Percentiles rank a stretch among this genome's conserved stretches.
Conservation (phyloP, 2,329 filamentous ascomycete genomes). For the Fusarium oligoseptatum region DNA sequence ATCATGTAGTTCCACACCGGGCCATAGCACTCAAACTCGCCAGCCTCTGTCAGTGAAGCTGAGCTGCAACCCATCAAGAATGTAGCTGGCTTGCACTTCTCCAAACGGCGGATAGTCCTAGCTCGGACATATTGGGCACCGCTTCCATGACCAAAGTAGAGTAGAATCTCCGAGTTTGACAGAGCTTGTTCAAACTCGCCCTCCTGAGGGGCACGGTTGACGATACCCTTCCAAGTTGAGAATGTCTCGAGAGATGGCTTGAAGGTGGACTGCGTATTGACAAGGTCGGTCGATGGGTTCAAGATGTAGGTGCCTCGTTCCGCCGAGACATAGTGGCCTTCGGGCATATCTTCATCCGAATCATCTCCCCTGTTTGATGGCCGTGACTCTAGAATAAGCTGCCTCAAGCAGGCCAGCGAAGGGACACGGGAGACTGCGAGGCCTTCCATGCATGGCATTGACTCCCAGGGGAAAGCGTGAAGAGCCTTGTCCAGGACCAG, state of each 20-base stretch:
- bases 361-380: slow-evolving; percentile 26
- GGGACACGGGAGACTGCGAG: slow-evolving; percentile 88
- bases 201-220: slow-evolving; percentile 79
- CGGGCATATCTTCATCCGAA: slow-evolving; percentile 27
- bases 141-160: slow-evolving; percentile 97
- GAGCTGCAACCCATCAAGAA: slow-evolving; percentile 97
- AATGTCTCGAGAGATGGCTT: slow-evolving; percentile 73
- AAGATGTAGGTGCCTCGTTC: slow-evolving; percentile 81
- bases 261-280: slow-evolving; percentile 83
- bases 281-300: slow-evolving; percentile 88
- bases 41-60: slow-evolving; percentile 80
- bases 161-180: slow-evolving; percentile 75
- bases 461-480: slow-evolving; percentile 96
- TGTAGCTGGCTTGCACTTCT: slow-evolving; percentile 79
- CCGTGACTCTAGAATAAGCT: slow-evolving; percentile 73
- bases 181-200: slow-evolving; percentile 80
- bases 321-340: slow-evolving; percentile 68
- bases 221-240: slow-evolving; percentile 78
- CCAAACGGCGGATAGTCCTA: slow-evolving; percentile 82
- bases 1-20: slow-evolving; percentile 93
- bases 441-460: slow-evolving; percentile 84
- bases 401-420: slow-evolving; percentile 84
- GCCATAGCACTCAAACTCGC: slow-evolving; percentile 91
- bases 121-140: slow-evolving; percentile 94
- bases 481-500: slow-evolving; percentile 92